Percentiles rank a stretch among this genome's conserved stretches.
Evolutionary conservation across 768 basidiomycete species (phyloP).

Genomic region (Dentipellis sp.): DNA sequence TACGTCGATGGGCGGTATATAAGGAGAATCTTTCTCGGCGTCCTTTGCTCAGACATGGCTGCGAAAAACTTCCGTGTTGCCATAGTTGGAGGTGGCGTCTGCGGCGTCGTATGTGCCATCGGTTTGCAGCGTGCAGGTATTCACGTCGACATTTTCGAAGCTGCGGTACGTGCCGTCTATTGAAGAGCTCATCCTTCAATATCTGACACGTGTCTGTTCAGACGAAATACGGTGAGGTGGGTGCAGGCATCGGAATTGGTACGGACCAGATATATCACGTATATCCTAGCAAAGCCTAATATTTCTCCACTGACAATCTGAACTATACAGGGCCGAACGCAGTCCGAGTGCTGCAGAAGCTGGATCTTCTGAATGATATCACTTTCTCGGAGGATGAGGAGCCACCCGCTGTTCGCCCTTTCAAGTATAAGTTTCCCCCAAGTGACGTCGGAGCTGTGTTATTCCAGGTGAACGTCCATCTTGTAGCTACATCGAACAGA

Average conservation of each 20-base stretch:
- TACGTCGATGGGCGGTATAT: too few relatives aligned
- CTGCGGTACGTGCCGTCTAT: slow-evolving; percentile 25
- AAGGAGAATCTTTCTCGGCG: too few relatives aligned
- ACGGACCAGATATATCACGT: background rate
- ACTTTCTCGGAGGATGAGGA: slow-evolving; percentile 25
- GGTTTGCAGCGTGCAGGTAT: slow-evolving; percentile 31
- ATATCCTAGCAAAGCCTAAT: background rate
- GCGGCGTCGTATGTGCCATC: slow-evolving; percentile 37
- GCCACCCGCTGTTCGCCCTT: slow-evolving; percentile 26
- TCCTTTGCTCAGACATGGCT: too few relatives aligned
- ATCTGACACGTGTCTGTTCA: background rate
- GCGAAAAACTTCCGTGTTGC: slow-evolving; percentile 28
- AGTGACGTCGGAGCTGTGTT: slow-evolving; percentile 23
- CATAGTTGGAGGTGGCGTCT: slow-evolving; percentile 46
- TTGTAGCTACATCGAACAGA: background rate
- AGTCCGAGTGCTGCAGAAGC: slow-evolving; percentile 30
- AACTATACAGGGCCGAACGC: slow-evolving; percentile 36
- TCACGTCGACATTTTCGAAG: slow-evolving; percentile 36
- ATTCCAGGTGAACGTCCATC: slow-evolving; percentile 29
- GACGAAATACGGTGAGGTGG: background rate
- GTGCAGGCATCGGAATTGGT: background rate
- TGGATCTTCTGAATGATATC: slow-evolving; percentile 37
- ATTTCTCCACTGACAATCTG: background rate
- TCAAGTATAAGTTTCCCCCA: slow-evolving; percentile 22
- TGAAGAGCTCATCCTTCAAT: background rate